These are phyloP conservation scores for Boletus rufocinnamomeus DNA, from an alignment of 768 basidiomycete genomes.

Conservation along the genomic window DNA sequence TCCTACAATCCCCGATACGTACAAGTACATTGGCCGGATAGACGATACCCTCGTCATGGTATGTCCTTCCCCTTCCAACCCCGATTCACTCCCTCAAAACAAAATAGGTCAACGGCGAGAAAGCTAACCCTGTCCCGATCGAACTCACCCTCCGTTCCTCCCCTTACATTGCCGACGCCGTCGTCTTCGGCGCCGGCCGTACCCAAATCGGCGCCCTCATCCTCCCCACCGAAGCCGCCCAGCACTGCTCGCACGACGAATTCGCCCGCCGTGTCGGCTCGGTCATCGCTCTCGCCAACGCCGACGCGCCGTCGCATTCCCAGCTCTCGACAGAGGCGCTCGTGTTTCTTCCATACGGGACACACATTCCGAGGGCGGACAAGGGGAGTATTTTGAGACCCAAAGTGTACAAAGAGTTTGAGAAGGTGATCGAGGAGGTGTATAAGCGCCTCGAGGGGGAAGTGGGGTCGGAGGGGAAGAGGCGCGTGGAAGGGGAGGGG, in stretches of 20 bases:
- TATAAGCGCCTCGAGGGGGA: conserved; percentile 47
- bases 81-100: conserved; percentile 17
- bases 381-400: conserved; percentile 54
- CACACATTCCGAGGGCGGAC: conserved; percentile 50
- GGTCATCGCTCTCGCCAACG: conserved; percentile 52
- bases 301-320: conserved; percentile 53
- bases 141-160: conserved; percentile 51
- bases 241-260: conserved; percentile 29
- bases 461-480: conserved; percentile 29
- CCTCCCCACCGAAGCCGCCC: conserved; percentile 46
- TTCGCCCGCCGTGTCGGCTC: conserved; percentile 40
- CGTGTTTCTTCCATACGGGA: conserved; percentile 48
- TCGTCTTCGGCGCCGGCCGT: conserved; percentile 53
- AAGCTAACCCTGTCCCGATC: conserved; percentile 58
- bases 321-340: conserved; percentile 52
- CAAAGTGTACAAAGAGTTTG: conserved; percentile 52
- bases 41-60: conserved; percentile 55
- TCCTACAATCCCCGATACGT: conserved; percentile 40
- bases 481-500: conserved; percentile 2
- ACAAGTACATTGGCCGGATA: conserved; percentile 53
- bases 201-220: conserved; percentile 54
- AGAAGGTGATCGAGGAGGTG: conserved; percentile 42
- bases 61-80: neutral
- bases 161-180: conserved; percentile 49
- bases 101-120: conserved; percentile 46